Conservation (phyloP, 129 eudicot species). For the Arctium minus region DNA sequence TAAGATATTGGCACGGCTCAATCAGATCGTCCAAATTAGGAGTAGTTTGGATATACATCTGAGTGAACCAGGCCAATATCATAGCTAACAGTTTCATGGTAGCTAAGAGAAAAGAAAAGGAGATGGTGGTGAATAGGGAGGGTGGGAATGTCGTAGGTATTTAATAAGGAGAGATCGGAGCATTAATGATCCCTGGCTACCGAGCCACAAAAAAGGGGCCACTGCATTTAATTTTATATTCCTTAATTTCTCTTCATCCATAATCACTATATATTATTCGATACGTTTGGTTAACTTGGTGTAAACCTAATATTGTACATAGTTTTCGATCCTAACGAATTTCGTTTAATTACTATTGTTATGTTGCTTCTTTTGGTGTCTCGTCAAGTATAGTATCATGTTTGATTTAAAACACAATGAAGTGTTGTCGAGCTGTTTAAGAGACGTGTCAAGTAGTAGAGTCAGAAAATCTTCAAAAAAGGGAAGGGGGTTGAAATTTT, state of each 20-base stretch:
- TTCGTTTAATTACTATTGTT: no score
- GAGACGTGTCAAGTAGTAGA: not conserved
- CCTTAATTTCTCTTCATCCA: not conserved
- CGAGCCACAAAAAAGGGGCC: conserved; percentile 40
- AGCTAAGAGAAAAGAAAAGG: not conserved
- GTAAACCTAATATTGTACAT: not conserved
- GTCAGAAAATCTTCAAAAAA: not conserved
- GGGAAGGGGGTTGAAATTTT: not conserved
- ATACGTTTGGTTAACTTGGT: not conserved
- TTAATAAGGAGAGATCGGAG: conserved; percentile 21
- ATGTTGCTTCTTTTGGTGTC: not conserved
- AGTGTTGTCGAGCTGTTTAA: not conserved
- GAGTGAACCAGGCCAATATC: conserved; percentile 85
- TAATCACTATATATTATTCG: not conserved
- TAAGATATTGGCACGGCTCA: conserved; percentile 85
- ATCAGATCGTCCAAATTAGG: conserved; percentile 33
- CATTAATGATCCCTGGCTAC: conserved; percentile 48
- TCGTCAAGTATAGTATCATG: not conserved
- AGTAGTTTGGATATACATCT: conserved; percentile 2
- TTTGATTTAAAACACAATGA: not conserved
- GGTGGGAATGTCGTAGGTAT: conserved; percentile 35
- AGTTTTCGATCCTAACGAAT: not conserved
- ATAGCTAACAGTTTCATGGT: conserved; percentile 38
- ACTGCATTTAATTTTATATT: conserved; percentile 40
- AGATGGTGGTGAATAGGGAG: conserved; percentile 10